Percentiles rank a stretch among this genome's conserved stretches.
phyloP scores from a whole-genome alignment of 805 yeast species.

The Candida chauliodis region DNA sequence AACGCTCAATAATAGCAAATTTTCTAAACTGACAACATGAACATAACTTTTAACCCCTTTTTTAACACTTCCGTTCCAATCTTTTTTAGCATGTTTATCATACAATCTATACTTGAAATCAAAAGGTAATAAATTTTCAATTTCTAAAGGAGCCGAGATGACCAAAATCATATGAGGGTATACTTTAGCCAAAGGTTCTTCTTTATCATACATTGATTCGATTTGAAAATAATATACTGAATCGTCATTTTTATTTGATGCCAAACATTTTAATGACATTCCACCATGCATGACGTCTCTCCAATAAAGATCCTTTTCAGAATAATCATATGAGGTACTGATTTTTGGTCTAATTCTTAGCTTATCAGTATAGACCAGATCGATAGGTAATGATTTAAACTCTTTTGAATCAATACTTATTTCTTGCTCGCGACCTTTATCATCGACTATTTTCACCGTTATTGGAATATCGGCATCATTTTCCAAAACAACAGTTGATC shows the following conservation, averaged over 20 bases:
- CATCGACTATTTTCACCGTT: conserved; percentile 40
- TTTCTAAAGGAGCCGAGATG: conserved; percentile 79
- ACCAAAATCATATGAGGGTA: conserved; percentile 83
- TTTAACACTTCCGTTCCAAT: conserved; percentile 58
- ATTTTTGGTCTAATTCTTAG: conserved; percentile 62
- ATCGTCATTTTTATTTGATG: conserved; percentile 33
- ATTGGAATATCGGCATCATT: conserved; percentile 63
- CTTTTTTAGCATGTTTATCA: conserved; percentile 67
- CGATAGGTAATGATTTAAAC: conserved; percentile 70
- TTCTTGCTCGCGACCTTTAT: conserved; percentile 22
- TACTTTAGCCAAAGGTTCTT: conserved; percentile 67
- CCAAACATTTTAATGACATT: conserved; percentile 59
- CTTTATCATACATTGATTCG: conserved; percentile 56
- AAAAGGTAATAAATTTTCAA: conserved; percentile 81
- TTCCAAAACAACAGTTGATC: conserved; percentile 68
- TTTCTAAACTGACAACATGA: conserved; percentile 75
- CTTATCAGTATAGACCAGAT: conserved; percentile 54
- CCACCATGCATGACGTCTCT: conserved; percentile 42
- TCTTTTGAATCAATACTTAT: conserved; percentile 50
- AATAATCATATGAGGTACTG: conserved; percentile 63
- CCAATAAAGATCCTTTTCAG: conserved; percentile 64
- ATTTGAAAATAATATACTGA: conserved; percentile 67
- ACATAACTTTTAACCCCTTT: conserved; percentile 69
- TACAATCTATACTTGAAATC: conserved; percentile 72
- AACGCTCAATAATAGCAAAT: conserved; percentile 68